Evolutionary conservation across 805 yeast species (phyloP).

Genomic region (Candida krabiensis): DNA sequence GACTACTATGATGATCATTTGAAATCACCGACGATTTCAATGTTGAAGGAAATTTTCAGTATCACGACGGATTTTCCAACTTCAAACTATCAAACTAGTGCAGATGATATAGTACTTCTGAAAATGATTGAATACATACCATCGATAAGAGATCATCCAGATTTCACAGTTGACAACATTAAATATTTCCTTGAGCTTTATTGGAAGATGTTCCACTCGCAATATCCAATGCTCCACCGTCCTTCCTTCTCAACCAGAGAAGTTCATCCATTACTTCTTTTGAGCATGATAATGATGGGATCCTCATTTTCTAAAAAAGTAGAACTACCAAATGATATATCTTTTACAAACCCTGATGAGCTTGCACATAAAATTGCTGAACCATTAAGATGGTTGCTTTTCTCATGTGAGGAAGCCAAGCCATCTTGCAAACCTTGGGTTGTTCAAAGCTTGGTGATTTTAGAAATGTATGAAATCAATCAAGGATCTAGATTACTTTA

Average conservation of each 20-base stretch:
- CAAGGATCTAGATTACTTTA: constrained; percentile 43
- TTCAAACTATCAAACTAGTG: too few relatives aligned
- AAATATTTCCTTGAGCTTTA: constrained; percentile 32
- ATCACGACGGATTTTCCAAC: too few relatives aligned
- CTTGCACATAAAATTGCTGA: constrained; percentile 41
- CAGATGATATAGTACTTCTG: too few relatives aligned
- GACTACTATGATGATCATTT: too few relatives aligned
- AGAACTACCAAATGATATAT: too few relatives aligned
- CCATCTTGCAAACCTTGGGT: constrained; percentile 52
- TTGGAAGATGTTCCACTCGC: constrained; percentile 57
- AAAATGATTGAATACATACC: too few relatives aligned
- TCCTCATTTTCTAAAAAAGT: constrained; percentile 28
- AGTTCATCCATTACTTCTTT: constrained; percentile 49
- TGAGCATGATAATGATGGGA: constrained; percentile 57
- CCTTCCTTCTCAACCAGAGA: constrained; percentile 49
- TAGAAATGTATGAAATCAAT: constrained; percentile 50
- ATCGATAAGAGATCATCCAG: too few relatives aligned
- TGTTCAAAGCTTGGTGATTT: constrained; percentile 44
- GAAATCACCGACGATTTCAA: too few relatives aligned
- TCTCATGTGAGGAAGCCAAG: constrained; percentile 43
- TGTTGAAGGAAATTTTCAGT: too few relatives aligned
- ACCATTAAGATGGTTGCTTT: constrained; percentile 51
- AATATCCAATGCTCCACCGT: constrained; percentile 45
- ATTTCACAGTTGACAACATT: too few relatives aligned
- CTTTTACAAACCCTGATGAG: constrained; percentile 16